Evolutionary conservation across 148 eudicot species (phyloP), one percentile per base, ranked within the genome.

Genomic region (Rhododendron ovatum): DNA sequence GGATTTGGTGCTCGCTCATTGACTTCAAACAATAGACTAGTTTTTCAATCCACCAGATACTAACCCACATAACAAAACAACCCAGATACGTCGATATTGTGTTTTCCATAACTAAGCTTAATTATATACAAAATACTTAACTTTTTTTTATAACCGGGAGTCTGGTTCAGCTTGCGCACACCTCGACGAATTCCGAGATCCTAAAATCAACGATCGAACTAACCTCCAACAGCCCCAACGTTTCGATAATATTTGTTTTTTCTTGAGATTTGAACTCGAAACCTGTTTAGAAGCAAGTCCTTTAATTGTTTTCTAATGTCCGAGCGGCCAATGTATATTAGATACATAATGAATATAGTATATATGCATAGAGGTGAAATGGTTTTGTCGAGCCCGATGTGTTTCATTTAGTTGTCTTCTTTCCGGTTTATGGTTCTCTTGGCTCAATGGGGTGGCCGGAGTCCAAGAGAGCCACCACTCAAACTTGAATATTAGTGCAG

Each of bases 1-100:
- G 92, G 88, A 81, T 86, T 65, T 80, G 80, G 71, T 85, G 90
- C 61, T 18, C 3, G 20, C 82, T 78, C 69, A 84, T 89, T 89
- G 90, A 90, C 92, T 89, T 88, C 20, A 14, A 33, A 71, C 15
- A 12, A 30, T 13, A 14, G 30, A 30, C 39, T 5, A 1, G 76
- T 5, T 71, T 33, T 71, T 14, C 41, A 71, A 33, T 33, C 76
- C 76, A 30, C 8, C 39, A 71, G 76, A 30, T 71, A 33, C 76
- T 30, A 71, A 71, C 76, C 20, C 20, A 30, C 12, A 71, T 13
- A 71, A 30, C 41, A 71, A 71, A 71, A 71, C 76, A 71, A 71
- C 41, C 2, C 18, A 28, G 76, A 71, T 4, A 43, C 17, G 33
- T 20, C 45, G 12, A 47, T 82, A 22, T 10, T 65, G 73, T 65